Base-by-base conservation (phyloP, 1,284 basidiomycete species). In the Ustilago shanxiensis region DNA sequence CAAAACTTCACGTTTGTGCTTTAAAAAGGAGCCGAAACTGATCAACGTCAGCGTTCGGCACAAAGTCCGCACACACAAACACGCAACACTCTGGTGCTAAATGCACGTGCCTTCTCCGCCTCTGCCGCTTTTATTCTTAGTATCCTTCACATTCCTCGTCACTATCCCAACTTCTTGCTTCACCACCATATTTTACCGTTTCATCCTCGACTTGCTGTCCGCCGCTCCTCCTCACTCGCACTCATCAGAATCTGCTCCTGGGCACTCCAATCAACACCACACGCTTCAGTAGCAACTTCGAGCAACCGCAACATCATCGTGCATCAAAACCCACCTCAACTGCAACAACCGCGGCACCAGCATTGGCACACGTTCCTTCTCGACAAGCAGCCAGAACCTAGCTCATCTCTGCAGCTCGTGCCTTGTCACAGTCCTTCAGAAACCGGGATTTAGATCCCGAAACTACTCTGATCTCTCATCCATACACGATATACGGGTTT, bases 101-200 rank as follows among this genome's bases (percentile, higher is more conserved):
- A 53, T 47, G 53, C 58, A 66, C 57, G 64, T 60, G 64, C 64
- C 64, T 33, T 51, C 28, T 31, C 35, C 39, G 10, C 44, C 24
- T 14, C 13, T 11, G 9, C 29, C 41, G 31, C 31, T 33, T 33
- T 20, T 33, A 22, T 45, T 37, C 50, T 49, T 28, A 49, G 13
- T 28, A 35, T 58, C 24, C 29, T 33, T 54, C 53, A 13, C 24
- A 52, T 41, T 59, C 44, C 11, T 28, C 47, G 24, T 49, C 22
- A 49, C 47, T 14, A 49, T 49, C 47, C 5, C 24, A 7, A 13
- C 26, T 18, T 14, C 26, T 35, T 35, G 26, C 31, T 37, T 39
- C 33, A 5, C 33, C 22, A 20, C 31, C 51, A 24, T 10, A 24
- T n/a, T n/a, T n/a, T n/a, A n/a, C 29, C 61, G 4, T 33, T 6